phyloP scores from a whole-genome alignment of 2,329 filamentous ascomycete genomes.

The Cadophora sp. region DNA sequence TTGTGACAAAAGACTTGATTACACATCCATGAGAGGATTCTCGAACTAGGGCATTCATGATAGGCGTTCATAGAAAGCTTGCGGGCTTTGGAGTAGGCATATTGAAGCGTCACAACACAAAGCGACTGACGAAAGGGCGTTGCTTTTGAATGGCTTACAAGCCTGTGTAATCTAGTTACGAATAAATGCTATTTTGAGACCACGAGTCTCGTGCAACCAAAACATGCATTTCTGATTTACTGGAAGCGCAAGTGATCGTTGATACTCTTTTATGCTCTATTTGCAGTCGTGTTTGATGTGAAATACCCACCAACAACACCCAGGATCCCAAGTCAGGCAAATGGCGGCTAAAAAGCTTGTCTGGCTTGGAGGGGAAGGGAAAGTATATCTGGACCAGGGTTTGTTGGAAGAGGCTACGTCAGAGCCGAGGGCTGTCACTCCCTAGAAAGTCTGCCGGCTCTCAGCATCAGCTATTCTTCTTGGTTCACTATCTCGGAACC shows the following conservation, averaged over 20 bases:
- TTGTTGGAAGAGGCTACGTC: slow-evolving; percentile 8
- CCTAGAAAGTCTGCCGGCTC: not conserved
- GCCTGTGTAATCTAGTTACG: slow-evolving; percentile 41
- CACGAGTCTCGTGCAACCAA: slow-evolving; percentile 34
- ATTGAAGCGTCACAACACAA: slow-evolving; percentile 23
- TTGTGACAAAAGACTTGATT: slow-evolving; percentile 27
- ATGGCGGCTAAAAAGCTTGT: slow-evolving; percentile 2
- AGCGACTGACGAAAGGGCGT: slow-evolving; percentile 28
- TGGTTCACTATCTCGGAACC: not conserved
- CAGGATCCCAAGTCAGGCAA: not conserved
- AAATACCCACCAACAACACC: not conserved
- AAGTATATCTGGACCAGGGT: slow-evolving; percentile 7
- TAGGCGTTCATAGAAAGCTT: slow-evolving; percentile 31
- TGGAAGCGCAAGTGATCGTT: not conserved
- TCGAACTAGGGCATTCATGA: slow-evolving; percentile 23
- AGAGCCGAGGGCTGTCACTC: not conserved
- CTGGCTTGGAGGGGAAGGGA: not conserved
- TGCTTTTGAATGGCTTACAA: slow-evolving; percentile 32
- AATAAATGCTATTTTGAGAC: slow-evolving; percentile 41
- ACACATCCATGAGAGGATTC: slow-evolving; percentile 3
- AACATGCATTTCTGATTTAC: not conserved
- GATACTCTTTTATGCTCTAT: not conserved
- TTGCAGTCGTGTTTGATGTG: not conserved
- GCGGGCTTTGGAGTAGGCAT: not conserved
- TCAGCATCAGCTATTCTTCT: not conserved